Evolutionary conservation across 768 basidiomycete genomes (phyloP).

Genomic region (Tylopilus rubrobrunneus): DNA sequence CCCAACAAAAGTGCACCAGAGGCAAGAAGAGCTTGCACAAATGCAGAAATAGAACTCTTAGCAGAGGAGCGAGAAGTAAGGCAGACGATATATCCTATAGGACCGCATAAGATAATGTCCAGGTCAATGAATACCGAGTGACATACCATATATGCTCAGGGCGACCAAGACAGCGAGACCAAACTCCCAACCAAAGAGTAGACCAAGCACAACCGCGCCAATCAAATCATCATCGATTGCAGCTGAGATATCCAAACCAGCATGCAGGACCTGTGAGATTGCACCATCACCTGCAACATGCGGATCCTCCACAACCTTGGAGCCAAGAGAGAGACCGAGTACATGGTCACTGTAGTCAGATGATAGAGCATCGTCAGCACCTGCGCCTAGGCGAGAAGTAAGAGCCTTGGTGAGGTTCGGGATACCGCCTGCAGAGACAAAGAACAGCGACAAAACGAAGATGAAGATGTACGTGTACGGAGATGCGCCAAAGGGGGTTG

Average conservation of each 20-base stretch:
- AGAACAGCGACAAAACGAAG: conserved; percentile 67
- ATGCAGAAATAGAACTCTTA: background rate
- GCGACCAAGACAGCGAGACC: conserved; percentile 66
- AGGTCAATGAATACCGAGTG: background rate
- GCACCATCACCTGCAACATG: conserved; percentile 6
- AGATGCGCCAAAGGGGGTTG: conserved; percentile 33
- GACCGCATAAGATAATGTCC: background rate
- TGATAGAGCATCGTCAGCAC: conserved; percentile 63
- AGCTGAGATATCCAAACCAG: conserved; percentile 63
- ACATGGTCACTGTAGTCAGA: conserved; percentile 78
- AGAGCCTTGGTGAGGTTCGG: conserved; percentile 63
- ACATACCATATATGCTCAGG: conserved; percentile 68
- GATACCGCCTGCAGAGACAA: conserved; percentile 76
- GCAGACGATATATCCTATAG: conserved; percentile 17
- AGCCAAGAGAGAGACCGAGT: conserved; percentile 79
- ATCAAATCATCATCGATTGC: conserved; percentile 77
- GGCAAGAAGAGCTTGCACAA: conserved; percentile 79
- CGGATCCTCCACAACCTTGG: conserved; percentile 74
- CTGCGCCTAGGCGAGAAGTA: conserved; percentile 89
- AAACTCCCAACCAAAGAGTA: conserved; percentile 63
- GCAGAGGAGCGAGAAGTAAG: conserved; percentile 9
- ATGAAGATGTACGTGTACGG: conserved; percentile 68
- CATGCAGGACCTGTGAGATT: conserved; percentile 16
- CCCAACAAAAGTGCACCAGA: conserved; percentile 80
- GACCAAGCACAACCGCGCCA: conserved; percentile 63